These are phyloP conservation scores for Micractinium sp. DNA, from an alignment of 139 green algal species.

Conservation along the genomic window DNA sequence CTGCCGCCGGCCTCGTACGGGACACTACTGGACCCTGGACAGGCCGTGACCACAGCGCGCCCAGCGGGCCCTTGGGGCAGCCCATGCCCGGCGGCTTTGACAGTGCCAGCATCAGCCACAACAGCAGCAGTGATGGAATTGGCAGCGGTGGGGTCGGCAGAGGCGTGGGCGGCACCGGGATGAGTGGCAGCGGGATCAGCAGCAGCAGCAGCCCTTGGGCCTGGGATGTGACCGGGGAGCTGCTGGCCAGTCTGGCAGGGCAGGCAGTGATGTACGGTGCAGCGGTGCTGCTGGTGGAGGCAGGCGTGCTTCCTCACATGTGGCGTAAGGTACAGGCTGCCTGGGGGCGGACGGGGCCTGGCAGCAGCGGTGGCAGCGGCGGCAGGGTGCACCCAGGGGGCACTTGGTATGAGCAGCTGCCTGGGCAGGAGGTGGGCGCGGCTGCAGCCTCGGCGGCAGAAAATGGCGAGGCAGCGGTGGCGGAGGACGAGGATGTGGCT, in stretches of 20 bases:
- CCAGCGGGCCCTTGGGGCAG: neutral
- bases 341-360: neutral
- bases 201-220: neutral
- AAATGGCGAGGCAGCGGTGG: neutral
- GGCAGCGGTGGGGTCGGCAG: neutral
- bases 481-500: constrained; percentile 70
- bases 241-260: constrained; percentile 15
- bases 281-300: constrained; percentile 55
- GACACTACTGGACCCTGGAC: no score
- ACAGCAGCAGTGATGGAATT: neutral
- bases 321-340: neutral
- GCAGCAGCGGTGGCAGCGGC: constrained; percentile 3
- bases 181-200: neutral
- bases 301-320: constrained; percentile 29
- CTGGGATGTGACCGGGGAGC: constrained; percentile 29
- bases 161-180: no score
- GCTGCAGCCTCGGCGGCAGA: neutral
- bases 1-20: neutral
- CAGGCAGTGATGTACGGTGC: constrained; percentile 51
- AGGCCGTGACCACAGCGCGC: no score
- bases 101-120: neutral
- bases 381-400: neutral
- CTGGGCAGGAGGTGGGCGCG: neutral
- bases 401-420: neutral
- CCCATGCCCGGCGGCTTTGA: neutral